Conservation (phyloP, 208 protist genomes). For the Leishmania mexicana region DNA sequence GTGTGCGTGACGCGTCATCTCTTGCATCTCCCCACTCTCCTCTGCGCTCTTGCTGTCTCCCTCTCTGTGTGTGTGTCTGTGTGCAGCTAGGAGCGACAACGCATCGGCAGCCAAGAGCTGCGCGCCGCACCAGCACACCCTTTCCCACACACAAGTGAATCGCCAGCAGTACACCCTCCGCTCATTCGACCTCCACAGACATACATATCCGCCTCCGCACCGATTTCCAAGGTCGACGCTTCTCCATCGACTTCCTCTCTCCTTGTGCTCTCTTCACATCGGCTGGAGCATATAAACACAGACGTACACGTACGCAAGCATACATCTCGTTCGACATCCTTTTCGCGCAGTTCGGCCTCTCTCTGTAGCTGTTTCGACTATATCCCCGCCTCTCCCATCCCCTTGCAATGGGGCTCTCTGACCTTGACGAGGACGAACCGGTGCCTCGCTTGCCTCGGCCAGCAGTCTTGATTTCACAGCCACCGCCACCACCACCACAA, state of each 20-base stretch:
- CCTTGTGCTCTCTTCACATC: not conserved
- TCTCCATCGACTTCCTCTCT: too few relatives aligned
- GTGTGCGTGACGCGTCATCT: not conserved
- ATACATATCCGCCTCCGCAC: not conserved
- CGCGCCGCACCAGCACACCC: not conserved
- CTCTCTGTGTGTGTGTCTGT: not conserved
- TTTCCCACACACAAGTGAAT: not conserved
- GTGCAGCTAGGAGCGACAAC: not conserved
- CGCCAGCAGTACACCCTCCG: not conserved
- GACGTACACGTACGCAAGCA: not conserved
- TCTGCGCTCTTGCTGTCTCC: not conserved
- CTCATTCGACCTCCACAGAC: not conserved
- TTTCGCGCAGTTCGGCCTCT: not conserved
- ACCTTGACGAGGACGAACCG: slow-evolving; percentile 79
- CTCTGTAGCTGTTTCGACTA: not conserved
- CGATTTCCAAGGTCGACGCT: too few relatives aligned
- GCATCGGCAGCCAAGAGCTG: not conserved
- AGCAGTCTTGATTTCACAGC: slow-evolving; percentile 2
- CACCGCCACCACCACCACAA: not conserved
- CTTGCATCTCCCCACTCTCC: not conserved
- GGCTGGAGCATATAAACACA: not conserved
- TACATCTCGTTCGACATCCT: not conserved
- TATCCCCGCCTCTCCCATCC: not conserved
- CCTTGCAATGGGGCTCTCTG: slow-evolving; percentile 69
- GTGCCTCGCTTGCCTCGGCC: slow-evolving; percentile 15